These are phyloP conservation scores for Wickerhamiella infanticola DNA, from an alignment of 1,139 yeast genomes.

Conservation along the genomic window DNA sequence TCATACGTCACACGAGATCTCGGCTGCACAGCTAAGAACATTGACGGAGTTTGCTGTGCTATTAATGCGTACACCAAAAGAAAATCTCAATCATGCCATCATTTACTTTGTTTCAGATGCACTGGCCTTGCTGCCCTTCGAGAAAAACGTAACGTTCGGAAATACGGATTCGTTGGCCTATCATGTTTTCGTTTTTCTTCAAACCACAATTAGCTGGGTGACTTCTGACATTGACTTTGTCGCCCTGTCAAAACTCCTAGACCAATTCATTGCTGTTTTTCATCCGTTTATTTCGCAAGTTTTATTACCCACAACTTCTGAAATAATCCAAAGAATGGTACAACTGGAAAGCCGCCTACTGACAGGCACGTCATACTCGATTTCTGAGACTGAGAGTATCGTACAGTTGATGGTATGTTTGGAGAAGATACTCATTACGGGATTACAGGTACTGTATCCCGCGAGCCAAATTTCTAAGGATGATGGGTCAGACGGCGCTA, in stretches of 20 bases:
- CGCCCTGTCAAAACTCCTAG: constrained; percentile 4
- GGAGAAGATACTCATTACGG: constrained; percentile 3
- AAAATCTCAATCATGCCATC: constrained; percentile 1
- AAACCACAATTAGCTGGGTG: constrained; percentile 1
- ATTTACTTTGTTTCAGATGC: constrained; percentile 3
- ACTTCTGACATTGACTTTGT: constrained; percentile 2
- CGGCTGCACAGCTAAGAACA: background rate
- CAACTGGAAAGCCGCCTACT: background rate
- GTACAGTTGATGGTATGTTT: constrained; percentile 3
- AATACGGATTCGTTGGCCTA: constrained; percentile 4
- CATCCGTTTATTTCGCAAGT: constrained; percentile 5
- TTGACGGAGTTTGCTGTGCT: background rate
- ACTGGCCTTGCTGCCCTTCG: constrained; percentile 4
- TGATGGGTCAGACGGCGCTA: background rate
- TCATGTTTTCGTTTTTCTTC: constrained; percentile 1
- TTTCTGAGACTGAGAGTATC: constrained; percentile 2
- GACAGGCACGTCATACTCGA: background rate
- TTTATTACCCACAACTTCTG: constrained; percentile 3
- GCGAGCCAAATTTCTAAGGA: background rate
- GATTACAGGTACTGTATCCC: constrained; percentile 2
- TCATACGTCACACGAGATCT: background rate
- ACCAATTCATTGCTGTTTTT: constrained; percentile 5
- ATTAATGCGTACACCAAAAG: background rate
- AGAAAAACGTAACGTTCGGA: constrained; percentile 4
- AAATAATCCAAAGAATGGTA: constrained; percentile 2